phyloP scores from a whole-genome alignment of 331 rosid genomes.

The Acacia pycnantha region DNA sequence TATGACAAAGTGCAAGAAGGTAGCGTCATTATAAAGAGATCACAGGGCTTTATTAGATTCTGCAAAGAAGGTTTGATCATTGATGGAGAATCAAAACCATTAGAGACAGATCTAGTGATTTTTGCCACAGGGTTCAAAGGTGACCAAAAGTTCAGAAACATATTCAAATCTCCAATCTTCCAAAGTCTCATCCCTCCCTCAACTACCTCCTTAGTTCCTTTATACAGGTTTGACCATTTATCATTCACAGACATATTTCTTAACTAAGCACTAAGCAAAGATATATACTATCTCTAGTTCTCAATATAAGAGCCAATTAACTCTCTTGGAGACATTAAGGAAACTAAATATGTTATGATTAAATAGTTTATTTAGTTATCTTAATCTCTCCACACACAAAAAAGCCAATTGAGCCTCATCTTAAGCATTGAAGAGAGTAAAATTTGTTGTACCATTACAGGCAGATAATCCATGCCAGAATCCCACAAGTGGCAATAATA shows the following conservation, averaged over 20 bases:
- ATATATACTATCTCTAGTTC: too few relatives aligned
- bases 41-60: conserved; percentile 29
- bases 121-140: conserved; percentile 50
- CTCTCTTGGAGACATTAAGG: too few relatives aligned
- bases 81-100: conserved; percentile 29
- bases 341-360: too few relatives aligned
- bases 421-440: not conserved
- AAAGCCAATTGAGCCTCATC: too few relatives aligned
- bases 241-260: not conserved
- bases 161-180: conserved; percentile 39
- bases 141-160: conserved; percentile 35
- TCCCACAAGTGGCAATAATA: conserved; percentile 47
- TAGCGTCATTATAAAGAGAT: conserved; percentile 29
- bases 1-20: conserved; percentile 40
- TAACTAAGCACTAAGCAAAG: not conserved
- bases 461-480: conserved; percentile 39
- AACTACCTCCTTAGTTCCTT: conserved; percentile 29
- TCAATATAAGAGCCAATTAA: too few relatives aligned
- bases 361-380: too few relatives aligned
- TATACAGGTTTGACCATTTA: conserved; percentile 39
- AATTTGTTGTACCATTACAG: conserved; percentile 18
- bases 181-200: conserved; percentile 25
- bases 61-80: conserved; percentile 34
- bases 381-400: too few relatives aligned
- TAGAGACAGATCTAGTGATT: conserved; percentile 40